Percentiles rank a stretch among this genome's conserved stretches.
Evolutionary conservation across 805 yeast genomes (phyloP).

Genomic region (Yueomyces sp.): DNA sequence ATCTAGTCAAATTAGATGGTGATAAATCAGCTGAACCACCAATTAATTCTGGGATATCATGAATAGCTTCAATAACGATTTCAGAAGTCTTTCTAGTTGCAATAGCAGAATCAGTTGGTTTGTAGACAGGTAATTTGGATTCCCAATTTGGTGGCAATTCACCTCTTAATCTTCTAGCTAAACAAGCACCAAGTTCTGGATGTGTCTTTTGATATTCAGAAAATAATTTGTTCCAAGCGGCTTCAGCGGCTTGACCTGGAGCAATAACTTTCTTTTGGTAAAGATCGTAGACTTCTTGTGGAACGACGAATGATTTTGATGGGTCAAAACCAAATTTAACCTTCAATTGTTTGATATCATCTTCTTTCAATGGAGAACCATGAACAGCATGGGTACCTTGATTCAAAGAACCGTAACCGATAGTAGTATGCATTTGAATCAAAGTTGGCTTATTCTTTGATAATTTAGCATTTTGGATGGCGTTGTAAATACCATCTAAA

Average conservation of each 20-base stretch:
- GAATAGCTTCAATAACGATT: constrained; percentile 51
- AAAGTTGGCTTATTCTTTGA: constrained; percentile 73
- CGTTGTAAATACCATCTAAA: constrained; percentile 52
- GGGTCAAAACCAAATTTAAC: constrained; percentile 79
- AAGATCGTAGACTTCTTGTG: constrained; percentile 67
- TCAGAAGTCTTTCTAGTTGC: constrained; percentile 95
- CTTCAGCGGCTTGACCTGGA: constrained; percentile 55
- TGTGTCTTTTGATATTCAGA: constrained; percentile 49
- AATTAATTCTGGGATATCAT: constrained; percentile 69
- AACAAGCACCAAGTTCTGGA: constrained; percentile 70
- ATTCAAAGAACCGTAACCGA: constrained; percentile 81
- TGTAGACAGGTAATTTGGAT: constrained; percentile 62
- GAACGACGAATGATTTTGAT: constrained; percentile 59
- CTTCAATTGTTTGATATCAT: constrained; percentile 82
- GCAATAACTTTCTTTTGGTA: constrained; percentile 41
- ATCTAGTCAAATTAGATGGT: constrained; percentile 89
- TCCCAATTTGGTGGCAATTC: constrained; percentile 80
- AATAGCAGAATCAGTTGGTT: constrained; percentile 63
- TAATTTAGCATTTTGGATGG: constrained; percentile 71
- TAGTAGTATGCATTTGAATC: constrained; percentile 78
- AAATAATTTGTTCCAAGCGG: constrained; percentile 59
- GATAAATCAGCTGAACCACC: constrained; percentile 99
- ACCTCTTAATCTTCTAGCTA: constrained; percentile 62
- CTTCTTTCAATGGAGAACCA: constrained; percentile 91
- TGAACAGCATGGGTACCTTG: constrained; percentile 88